A percentile compares a stretch with the other conserved stretches of the same genome.
Evolutionary conservation across 371 early-diverging fungal species (phyloP).

Genomic region (Funneliformis caledonium): DNA sequence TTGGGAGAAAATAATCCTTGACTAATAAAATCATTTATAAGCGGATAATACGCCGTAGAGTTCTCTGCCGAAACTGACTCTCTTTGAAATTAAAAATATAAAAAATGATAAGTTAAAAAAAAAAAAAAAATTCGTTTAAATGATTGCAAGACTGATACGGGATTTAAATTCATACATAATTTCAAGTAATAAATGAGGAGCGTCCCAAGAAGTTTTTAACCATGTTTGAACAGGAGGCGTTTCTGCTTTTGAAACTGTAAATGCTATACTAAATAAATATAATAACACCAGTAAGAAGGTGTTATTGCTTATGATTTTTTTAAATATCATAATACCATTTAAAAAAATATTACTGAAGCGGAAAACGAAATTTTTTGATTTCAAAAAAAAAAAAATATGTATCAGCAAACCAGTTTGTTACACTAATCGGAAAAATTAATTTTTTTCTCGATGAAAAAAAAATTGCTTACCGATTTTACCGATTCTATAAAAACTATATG

Average conservation of each 20-base stretch:
- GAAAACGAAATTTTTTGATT: too few relatives aligned
- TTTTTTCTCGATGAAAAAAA: too few relatives aligned
- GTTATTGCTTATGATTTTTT: not conserved
- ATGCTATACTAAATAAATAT: not conserved
- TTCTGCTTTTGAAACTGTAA: constrained; percentile 22
- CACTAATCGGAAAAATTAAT: too few relatives aligned
- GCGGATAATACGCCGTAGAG: constrained; percentile 60
- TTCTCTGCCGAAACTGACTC: constrained; percentile 70
- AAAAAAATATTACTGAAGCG: not conserved
- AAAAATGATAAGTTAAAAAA: not conserved
- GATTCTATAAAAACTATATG: too few relatives aligned
- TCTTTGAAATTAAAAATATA: constrained; percentile 46
- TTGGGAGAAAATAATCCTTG: constrained; percentile 50
- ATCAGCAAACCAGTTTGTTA: too few relatives aligned
- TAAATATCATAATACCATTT: not conserved
- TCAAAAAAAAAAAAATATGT: too few relatives aligned
- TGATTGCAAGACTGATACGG: not conserved
- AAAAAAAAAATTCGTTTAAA: not conserved
- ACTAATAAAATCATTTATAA: constrained; percentile 57
- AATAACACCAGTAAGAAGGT: not conserved
- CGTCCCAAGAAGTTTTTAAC: constrained; percentile 62
- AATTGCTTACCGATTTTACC: too few relatives aligned
- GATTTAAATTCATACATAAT: constrained; percentile 56
- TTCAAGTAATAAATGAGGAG: constrained; percentile 62
- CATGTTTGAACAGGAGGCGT: constrained; percentile 61